A percentile compares a stretch with the other conserved stretches of the same genome.
Evolutionary conservation across 2,329 filamentous ascomycete species (phyloP).

Genomic region (Fusarium nodosum): DNA sequence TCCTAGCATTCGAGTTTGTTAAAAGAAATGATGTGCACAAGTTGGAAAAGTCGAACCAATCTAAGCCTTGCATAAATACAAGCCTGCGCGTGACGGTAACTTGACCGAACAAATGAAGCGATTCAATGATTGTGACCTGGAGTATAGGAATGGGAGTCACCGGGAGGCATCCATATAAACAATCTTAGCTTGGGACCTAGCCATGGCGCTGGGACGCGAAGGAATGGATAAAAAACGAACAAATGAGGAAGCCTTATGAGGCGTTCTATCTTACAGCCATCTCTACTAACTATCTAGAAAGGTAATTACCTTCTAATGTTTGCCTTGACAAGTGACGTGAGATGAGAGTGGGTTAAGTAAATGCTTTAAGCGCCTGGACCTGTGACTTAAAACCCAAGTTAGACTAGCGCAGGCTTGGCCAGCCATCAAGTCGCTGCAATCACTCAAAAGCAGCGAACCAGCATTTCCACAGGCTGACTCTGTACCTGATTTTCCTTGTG

Average conservation of each 20-base stretch:
- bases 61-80: not conserved
- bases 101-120: not conserved
- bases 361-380: constrained; percentile 21
- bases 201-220: not conserved
- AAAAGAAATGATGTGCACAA: not conserved
- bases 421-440: constrained; percentile 23
- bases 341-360: not conserved
- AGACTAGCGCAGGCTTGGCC: constrained; percentile 22
- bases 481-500: constrained; percentile 28
- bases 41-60: not conserved
- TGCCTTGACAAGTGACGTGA: constrained; percentile 13
- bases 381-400: constrained; percentile 18
- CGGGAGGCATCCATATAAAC: not conserved
- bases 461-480: constrained; percentile 1
- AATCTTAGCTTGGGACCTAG: not conserved
- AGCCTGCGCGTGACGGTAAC: not conserved
- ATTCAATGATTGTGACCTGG: not conserved
- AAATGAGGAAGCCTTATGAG: constrained; percentile 20
- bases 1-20: not conserved
- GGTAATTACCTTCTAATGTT: not conserved
- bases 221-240: not conserved
- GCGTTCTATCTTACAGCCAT: constrained; percentile 7
- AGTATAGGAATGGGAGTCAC: not conserved
- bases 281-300: not conserved
- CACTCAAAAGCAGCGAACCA: constrained; percentile 28